phyloP scores from a whole-genome alignment of 257 asterid genomes.

The Vinca minor region DNA sequence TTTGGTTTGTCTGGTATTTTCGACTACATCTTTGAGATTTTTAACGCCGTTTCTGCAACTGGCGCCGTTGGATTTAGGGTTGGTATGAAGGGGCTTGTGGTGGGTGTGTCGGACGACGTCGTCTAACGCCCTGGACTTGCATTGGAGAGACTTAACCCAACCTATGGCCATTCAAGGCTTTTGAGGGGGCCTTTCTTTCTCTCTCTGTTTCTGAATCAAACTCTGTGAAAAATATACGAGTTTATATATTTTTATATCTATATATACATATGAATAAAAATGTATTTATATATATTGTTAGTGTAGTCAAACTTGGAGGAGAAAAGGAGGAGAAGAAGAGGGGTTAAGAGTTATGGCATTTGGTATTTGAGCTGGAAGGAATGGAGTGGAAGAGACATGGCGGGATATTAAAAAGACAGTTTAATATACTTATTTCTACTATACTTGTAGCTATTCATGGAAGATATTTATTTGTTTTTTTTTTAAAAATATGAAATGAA shows the following conservation, averaged over 20 bases:
- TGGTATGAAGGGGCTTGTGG: constrained; percentile 7
- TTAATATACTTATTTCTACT: no score
- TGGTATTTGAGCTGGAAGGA: constrained; percentile 24
- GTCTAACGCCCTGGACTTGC: constrained; percentile 77
- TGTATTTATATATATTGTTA: background rate
- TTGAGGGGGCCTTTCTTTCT: no score
- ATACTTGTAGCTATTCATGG: no score
- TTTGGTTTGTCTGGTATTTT: constrained; percentile 19
- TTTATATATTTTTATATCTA: no score
- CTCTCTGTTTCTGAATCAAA: background rate
- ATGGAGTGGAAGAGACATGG: constrained; percentile 40
- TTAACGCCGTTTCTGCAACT: constrained; percentile 54
- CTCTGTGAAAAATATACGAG: background rate
- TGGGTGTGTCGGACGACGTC: constrained; percentile 55
- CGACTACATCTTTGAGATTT: constrained; percentile 32
- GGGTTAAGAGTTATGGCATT: background rate
- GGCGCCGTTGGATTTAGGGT: constrained; percentile 19
- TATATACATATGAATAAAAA: background rate
- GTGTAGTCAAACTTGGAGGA: constrained; percentile 4
- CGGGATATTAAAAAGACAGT: no score
- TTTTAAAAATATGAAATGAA: no score
- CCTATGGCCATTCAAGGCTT: constrained; percentile 57
- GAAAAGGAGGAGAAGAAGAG: background rate
- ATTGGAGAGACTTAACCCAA: constrained; percentile 80
- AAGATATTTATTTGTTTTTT: no score